Percentiles rank a stretch among this genome's conserved stretches.
These are phyloP conservation scores for Capsicum baccatum DNA, from an alignment of 257 asterid species.

Conservation along the genomic window DNA sequence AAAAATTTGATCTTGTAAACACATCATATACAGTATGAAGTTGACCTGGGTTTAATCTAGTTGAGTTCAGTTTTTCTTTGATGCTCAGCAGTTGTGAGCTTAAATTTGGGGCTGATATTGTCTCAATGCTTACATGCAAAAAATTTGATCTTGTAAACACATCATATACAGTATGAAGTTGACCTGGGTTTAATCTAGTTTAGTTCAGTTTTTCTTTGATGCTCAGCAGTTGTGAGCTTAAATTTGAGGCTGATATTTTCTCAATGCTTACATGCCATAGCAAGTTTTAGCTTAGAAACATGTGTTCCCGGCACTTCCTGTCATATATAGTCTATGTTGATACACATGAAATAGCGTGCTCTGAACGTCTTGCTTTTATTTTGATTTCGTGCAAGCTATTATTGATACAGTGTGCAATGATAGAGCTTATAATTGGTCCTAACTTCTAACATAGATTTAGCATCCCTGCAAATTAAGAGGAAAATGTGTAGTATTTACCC, in stretches of 20 bases:
- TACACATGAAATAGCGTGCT: background rate
- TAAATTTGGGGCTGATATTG: background rate
- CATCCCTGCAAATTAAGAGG: constrained; percentile 10
- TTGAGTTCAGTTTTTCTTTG: background rate
- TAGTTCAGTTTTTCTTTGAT: background rate
- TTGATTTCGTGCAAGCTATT: background rate
- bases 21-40: background rate
- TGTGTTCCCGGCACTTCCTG: background rate
- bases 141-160: background rate
- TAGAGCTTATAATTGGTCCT: background rate
- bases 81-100: background rate
- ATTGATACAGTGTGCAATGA: background rate
- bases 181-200: constrained; percentile 3
- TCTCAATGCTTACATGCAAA: background rate
- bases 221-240: background rate
- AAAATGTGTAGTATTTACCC: constrained; percentile 14
- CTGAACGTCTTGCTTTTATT: background rate
- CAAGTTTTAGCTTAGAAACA: background rate
- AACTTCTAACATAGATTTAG: background rate
- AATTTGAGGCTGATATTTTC: background rate
- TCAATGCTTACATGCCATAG: background rate
- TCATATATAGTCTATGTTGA: background rate
- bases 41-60: constrained; percentile 2
- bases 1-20: background rate
- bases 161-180: background rate